These are phyloP conservation scores for Scheffersomyces ergatensis DNA, from an alignment of 805 yeast genomes.

Conservation along the genomic window DNA sequence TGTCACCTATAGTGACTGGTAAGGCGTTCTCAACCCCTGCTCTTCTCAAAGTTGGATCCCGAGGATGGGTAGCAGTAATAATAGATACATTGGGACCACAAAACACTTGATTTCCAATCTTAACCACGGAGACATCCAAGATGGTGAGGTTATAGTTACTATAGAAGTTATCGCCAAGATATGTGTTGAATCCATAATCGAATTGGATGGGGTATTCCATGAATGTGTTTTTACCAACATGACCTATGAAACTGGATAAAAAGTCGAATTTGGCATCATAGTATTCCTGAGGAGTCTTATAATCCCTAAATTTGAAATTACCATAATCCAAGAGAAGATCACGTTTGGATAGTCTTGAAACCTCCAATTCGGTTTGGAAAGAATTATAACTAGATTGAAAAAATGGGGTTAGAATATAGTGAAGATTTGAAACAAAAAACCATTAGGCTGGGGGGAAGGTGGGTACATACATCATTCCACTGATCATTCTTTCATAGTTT, in stretches of 20 bases:
- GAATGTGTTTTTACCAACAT: slow-evolving; percentile 8
- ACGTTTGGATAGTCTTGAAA: slow-evolving; percentile 6
- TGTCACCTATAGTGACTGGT: slow-evolving; percentile 11
- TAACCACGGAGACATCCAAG: slow-evolving; percentile 11
- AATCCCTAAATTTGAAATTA: slow-evolving; percentile 7
- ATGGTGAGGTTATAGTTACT: slow-evolving; percentile 11
- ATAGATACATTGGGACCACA: slow-evolving; percentile 11
- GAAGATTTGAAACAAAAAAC: no score
- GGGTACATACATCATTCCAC: slow-evolving; percentile 11
- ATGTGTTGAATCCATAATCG: slow-evolving; percentile 12
- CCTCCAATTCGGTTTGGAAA: slow-evolving; percentile 5
- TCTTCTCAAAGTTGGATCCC: slow-evolving; percentile 10
- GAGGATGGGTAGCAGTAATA: slow-evolving; percentile 9
- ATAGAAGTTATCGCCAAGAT: slow-evolving; percentile 10
- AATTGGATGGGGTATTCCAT: slow-evolving; percentile 11
- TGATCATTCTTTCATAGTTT: slow-evolving; percentile 14
- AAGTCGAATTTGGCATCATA: slow-evolving; percentile 6
- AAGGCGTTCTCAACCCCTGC: slow-evolving; percentile 7
- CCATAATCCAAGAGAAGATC: slow-evolving; percentile 10
- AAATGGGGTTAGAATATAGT: no score
- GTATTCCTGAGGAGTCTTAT: slow-evolving; percentile 4
- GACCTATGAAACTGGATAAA: slow-evolving; percentile 9
- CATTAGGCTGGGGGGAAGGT: no score
- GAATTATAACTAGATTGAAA: slow-evolving; percentile 7
- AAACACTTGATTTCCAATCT: slow-evolving; percentile 11